Base-by-base conservation (phyloP, 1,284 basidiomycete species). In the Marasmius sp. region DNA sequence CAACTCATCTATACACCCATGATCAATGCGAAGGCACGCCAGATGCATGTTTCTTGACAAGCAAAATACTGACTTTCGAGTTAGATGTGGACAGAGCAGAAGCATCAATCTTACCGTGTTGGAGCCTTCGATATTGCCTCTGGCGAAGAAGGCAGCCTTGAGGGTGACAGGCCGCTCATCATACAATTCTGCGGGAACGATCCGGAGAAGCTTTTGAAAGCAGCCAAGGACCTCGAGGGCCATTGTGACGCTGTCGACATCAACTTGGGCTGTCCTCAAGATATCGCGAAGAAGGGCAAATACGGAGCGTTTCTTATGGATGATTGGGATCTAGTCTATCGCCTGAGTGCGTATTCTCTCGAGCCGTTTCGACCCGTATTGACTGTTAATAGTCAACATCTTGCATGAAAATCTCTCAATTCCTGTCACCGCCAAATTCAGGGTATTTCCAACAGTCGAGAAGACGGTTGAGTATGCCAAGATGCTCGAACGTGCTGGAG, bases 191-290 rank as follows among this genome's bases (percentile, higher is more conserved):
- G 95, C 68, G 93, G 89, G 14, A 97, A 98, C 72, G 88, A 97
- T 67, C 90, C 94, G 0, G 85, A 91, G 1, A 80, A 87, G 47
- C 83, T 98, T 1, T 82, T 97, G 20, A 79, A 80, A 0, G 88
- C 94, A 9, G 94, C 95, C 0, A 84, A 84, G 68, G 79, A 85
- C 12, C 82, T 97, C 6, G 87, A 94, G 72, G 76, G 81, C 3
- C 81, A 89, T 60, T 94, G 93, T 69, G 95, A 98, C 75, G 97
- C 93, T 0, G 86, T 98, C 20, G 97, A 99, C 73, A 84, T 98
- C 74, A 98, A 99, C 74, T 82, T 99, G 36, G 95, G 95, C 0
- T 98, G 97, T 72, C 97, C 97, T 0, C 97, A 99, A 71, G 94
- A 97, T 59, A 98, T 99, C 64, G 97, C 97, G 0, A 85, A 86